A percentile compares a stretch with the other conserved stretches of the same genome.
phyloP scores from a whole-genome alignment of 768 basidiomycete species.

The Mycena metata region DNA sequence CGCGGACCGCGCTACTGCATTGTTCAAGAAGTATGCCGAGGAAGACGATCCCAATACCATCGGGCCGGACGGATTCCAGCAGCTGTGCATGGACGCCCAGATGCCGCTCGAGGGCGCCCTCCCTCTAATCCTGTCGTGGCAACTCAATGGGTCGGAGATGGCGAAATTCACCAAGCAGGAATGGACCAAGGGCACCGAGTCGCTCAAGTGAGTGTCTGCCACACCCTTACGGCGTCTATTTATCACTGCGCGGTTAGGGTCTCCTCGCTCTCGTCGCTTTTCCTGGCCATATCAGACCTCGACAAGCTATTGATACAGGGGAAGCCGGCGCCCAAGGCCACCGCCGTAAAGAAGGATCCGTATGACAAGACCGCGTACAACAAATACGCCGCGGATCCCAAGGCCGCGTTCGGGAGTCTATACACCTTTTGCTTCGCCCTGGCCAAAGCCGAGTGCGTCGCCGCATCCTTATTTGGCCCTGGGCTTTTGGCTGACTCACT shows the following conservation, averaged over 20 bases:
- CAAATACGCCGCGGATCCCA: conserved; percentile 61
- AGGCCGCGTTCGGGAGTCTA: conserved; percentile 70
- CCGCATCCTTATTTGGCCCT: background rate
- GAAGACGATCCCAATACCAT: conserved; percentile 69
- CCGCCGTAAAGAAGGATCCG: conserved; percentile 54
- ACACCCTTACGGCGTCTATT: too few relatives aligned
- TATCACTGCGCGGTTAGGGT: conserved; percentile 44
- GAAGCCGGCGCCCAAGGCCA: conserved; percentile 57
- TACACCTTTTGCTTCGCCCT: conserved; percentile 81
- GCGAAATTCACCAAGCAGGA: conserved; percentile 76
- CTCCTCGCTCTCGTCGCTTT: conserved; percentile 62
- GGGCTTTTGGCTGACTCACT: background rate
- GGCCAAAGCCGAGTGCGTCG: conserved; percentile 78
- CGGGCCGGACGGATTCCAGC: conserved; percentile 80
- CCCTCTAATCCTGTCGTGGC: conserved; percentile 84
- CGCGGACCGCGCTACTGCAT: conserved; percentile 59
- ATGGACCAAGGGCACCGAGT: conserved; percentile 71
- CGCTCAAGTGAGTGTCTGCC: conserved; percentile 56
- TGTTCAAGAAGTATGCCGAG: conserved; percentile 76
- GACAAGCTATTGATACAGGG: conserved; percentile 71
- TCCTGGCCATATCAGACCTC: conserved; percentile 69
- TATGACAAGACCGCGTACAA: conserved; percentile 71
- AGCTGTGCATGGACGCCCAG: conserved; percentile 76
- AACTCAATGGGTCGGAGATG: conserved; percentile 78
- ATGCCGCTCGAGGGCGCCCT: conserved; percentile 80